A percentile compares a stretch with the other conserved stretches of the same genome.
These are phyloP conservation scores for Ceratocystis lukuohia DNA, from an alignment of 2,329 filamentous ascomycete species.

Conservation along the genomic window DNA sequence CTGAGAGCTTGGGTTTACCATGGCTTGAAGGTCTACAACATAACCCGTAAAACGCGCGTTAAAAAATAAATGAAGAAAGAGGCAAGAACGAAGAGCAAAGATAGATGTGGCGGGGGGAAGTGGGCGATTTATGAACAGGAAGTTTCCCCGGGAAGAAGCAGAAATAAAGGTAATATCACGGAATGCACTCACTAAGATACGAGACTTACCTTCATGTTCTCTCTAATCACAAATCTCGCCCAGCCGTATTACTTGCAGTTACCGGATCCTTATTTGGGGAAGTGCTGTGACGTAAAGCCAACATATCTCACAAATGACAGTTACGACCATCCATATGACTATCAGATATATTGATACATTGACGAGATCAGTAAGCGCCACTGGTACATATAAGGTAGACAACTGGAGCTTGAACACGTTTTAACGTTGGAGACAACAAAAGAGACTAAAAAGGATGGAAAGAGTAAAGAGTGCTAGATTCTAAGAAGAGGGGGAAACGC, in stretches of 20 bases:
- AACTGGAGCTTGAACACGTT: too few relatives aligned
- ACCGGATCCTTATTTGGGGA: background rate
- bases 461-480: too few relatives aligned
- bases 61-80: background rate
- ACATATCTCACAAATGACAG: background rate
- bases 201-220: background rate
- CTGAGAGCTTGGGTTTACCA: background rate
- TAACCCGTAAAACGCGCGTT: background rate
- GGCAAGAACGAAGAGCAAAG: background rate
- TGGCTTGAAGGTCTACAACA: background rate
- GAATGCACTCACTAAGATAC: background rate
- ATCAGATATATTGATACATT: background rate
- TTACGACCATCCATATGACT: background rate
- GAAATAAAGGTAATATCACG: background rate
- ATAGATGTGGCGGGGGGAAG: background rate
- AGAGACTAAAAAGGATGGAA: too few relatives aligned
- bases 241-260: background rate
- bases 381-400: background rate
- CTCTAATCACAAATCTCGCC: background rate
- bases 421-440: too few relatives aligned
- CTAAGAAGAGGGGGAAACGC: too few relatives aligned
- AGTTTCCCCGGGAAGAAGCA: background rate
- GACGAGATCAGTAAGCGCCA: background rate
- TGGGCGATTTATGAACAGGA: background rate
- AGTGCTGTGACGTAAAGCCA: background rate